Evolutionary conservation across 768 basidiomycete species (phyloP), one percentile per base, ranked within the genome.

Genomic region (Pleurotus platypus): DNA sequence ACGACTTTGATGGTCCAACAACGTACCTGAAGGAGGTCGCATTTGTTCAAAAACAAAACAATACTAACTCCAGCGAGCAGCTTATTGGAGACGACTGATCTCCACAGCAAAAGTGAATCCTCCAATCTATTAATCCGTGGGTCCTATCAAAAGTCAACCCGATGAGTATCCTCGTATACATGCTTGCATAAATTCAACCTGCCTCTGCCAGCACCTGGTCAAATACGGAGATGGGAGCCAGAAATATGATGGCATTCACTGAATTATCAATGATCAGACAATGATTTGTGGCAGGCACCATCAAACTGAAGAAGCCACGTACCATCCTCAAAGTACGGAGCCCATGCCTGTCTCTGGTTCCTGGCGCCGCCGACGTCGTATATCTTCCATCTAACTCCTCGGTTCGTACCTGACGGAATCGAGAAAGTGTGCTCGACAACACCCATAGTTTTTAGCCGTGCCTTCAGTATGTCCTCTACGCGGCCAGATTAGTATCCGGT

Each of bases 211-310:
- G 78, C 42, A 89, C 84, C 72, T 92, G 90, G 74, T 92, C 91
- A 63, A 93, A 93, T 22, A 87, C 88, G 39, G 91, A 92, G 47
- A 94, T 91, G 30, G 91, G 91, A 38, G 89, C 91, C 57, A 94
- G 80, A 72, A 92, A 94, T 59, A 94, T 92, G 66, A 94, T 89
- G 45, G 90, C 89, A 67, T 90, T 88, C 38, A 91, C 91, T 92
- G 56, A 48, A 49, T n/a, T 42, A 56, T 53, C 24, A 60, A 40
- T 42, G 39, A 35, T 55, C 35, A 61, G 56, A 24, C 27, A 18
- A 30, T 47, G 58, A 57, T 57, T 30, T 49, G 38, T 47, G 47
- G 39, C 24, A 48, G n/a, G 15, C 18, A 45, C 55, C 27, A 60
- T 56, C 24, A 57, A 39, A 45, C 12, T 50, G 18, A 48, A 38